A percentile compares a stretch with the other conserved stretches of the same genome.
Evolutionary conservation across 108 stramenopile species (phyloP).

Genomic region (Mediolabrus comicus): DNA sequence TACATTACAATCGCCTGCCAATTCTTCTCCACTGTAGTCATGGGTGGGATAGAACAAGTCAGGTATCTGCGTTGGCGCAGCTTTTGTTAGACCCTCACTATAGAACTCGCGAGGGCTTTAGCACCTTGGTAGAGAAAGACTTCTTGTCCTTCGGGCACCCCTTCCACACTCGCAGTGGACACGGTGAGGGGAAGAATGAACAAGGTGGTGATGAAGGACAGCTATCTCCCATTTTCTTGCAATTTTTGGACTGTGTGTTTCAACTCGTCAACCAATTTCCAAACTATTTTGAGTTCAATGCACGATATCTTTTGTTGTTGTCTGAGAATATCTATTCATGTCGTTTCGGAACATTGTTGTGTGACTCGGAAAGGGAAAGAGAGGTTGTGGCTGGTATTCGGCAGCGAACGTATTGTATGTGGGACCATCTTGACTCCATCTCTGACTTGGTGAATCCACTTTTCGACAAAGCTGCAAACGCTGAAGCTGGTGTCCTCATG

Average conservation of each 20-base stretch:
- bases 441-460: conserved; percentile 41
- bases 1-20: conserved; percentile 84
- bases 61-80: conserved; percentile 89
- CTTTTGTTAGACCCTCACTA: conserved; percentile 96
- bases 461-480: conserved; percentile 31
- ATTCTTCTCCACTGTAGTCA: conserved; percentile 97
- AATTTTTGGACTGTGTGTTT: conserved; percentile 97
- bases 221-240: conserved; percentile 94
- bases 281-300: conserved; percentile 85
- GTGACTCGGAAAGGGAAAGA: conserved; percentile 88
- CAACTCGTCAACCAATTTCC: conserved; percentile 92
- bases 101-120: conserved; percentile 93
- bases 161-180: conserved; percentile 91
- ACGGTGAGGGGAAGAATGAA: conserved; percentile 87
- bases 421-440: conserved; percentile 80
- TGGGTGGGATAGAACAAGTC: conserved; percentile 99
- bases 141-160: conserved; percentile 98
- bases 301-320: conserved; percentile 68
- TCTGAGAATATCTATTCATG: conserved; percentile 90
- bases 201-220: conserved; percentile 80
- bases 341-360: conserved; percentile 92
- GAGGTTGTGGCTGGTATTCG: conserved; percentile 78
- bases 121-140: conserved; percentile 94
- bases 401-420: conserved; percentile 79
- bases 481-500: conserved; percentile 56